These are phyloP conservation scores for Scheffersomyces illinoinensis DNA, from an alignment of 1,139 yeast genomes.

Conservation along the genomic window DNA sequence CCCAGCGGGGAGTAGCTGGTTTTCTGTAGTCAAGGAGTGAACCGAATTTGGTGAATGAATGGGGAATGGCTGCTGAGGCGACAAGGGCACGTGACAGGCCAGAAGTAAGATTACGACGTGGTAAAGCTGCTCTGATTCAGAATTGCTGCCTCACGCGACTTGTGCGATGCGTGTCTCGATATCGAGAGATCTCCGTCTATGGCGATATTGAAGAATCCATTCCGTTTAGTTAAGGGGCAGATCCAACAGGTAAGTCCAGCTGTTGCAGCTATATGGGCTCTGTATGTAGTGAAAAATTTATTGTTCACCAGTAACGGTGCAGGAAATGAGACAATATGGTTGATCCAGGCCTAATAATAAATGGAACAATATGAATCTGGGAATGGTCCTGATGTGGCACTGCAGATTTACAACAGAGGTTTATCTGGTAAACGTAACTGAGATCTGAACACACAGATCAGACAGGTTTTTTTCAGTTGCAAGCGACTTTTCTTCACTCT, in stretches of 20 bases:
- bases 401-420: background rate
- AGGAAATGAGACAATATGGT: background rate
- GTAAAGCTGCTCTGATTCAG: background rate
- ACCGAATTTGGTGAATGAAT: background rate
- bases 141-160: no score
- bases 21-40: background rate
- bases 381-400: background rate
- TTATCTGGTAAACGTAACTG: background rate
- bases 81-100: background rate
- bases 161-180: no score
- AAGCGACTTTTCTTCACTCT: background rate
- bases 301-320: background rate
- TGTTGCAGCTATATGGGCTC: background rate
- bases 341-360: background rate
- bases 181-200: background rate
- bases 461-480: background rate
- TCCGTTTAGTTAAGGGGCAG: background rate
- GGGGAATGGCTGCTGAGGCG: background rate
- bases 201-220: background rate
- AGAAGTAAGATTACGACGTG: background rate
- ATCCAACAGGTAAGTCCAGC: background rate
- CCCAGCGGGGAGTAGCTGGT: background rate
- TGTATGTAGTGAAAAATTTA: background rate
- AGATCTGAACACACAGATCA: background rate
- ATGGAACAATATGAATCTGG: background rate